Conservation (phyloP, 805 yeast species). For the Lipomyces lipofer region DNA sequence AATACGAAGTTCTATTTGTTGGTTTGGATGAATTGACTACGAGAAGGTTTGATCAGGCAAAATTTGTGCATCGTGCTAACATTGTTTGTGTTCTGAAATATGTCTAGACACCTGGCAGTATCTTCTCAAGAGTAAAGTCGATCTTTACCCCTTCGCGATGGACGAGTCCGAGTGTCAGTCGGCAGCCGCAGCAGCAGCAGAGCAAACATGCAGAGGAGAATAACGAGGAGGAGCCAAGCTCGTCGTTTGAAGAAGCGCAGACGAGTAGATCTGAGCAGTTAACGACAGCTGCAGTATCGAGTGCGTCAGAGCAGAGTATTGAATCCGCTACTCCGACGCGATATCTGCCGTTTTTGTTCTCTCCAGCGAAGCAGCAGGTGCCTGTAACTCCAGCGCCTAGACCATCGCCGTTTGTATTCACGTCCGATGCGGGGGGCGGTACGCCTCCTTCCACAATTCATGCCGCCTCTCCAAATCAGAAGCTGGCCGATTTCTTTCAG, state of each 20-base stretch:
- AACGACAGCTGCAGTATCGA: no score
- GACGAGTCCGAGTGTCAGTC: conserved; percentile 11
- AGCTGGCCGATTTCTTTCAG: conserved; percentile 68
- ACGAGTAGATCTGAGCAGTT: no score
- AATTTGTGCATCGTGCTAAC: no score
- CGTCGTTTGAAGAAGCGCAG: no score
- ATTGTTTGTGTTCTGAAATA: neutral
- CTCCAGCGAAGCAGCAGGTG: conserved; percentile 9
- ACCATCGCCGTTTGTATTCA: conserved; percentile 8
- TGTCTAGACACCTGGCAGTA: conserved; percentile 22
- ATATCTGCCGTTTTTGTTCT: conserved; percentile 18
- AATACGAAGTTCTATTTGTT: no score
- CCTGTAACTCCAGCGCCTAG: conserved; percentile 5
- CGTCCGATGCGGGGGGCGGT: neutral
- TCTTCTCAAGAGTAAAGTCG: conserved; percentile 22
- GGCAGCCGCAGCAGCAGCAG: conserved; percentile 2
- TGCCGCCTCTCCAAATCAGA: conserved; percentile 52
- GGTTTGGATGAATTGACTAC: no score
- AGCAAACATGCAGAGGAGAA: no score
- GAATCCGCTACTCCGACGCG: neutral
- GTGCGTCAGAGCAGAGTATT: no score
- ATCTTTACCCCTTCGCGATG: conserved; percentile 26
- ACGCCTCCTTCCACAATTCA: neutral
- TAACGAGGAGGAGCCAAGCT: no score
- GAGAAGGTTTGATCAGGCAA: no score